A percentile compares a stretch with the other conserved stretches of the same genome.
Conservation (phyloP, 441 rosid species). For the Jatropha podagrica region DNA sequence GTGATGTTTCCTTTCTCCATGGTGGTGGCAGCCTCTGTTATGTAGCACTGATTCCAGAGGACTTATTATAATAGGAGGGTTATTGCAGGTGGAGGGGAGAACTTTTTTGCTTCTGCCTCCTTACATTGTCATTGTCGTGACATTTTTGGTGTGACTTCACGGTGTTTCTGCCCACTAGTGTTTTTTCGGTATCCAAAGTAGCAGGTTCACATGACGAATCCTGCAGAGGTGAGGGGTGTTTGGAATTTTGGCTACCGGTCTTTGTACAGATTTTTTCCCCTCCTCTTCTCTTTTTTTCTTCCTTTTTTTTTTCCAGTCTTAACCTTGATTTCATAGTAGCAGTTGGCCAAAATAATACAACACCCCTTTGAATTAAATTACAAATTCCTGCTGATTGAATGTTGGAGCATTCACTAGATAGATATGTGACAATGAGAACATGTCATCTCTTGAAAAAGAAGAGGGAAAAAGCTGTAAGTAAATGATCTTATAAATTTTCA, state of each 20-base stretch:
- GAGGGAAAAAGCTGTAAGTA: slow-evolving; percentile 50
- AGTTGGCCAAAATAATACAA: slow-evolving; percentile 41
- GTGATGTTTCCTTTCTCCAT: slow-evolving; percentile 7
- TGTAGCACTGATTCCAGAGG: slow-evolving; percentile 8
- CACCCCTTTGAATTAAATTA: slow-evolving; percentile 29
- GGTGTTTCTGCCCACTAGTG: slow-evolving; percentile 21
- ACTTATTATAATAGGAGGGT: slow-evolving; percentile 24
- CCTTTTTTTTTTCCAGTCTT: background rate
- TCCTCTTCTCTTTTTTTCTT: slow-evolving; percentile 9
- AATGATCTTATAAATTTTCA: slow-evolving; percentile 39
- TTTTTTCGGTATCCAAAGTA: slow-evolving; percentile 10
- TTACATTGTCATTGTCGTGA: slow-evolving; percentile 16
- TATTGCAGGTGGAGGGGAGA: slow-evolving; percentile 13
- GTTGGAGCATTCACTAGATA: slow-evolving; percentile 31
- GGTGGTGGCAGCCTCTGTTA: background rate
- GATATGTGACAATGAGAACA: slow-evolving; percentile 25
- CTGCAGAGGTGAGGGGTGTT: slow-evolving; percentile 41
- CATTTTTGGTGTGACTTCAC: slow-evolving; percentile 25
- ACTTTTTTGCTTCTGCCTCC: slow-evolving; percentile 31
- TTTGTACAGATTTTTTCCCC: slow-evolving; percentile 47
- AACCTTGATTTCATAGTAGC: slow-evolving; percentile 33
- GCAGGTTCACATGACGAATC: slow-evolving; percentile 32
- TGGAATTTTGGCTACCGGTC: slow-evolving; percentile 42
- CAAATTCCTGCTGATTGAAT: slow-evolving; percentile 30
- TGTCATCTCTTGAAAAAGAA: slow-evolving; percentile 21